phyloP scores from a whole-genome alignment of 495 filamentous ascomycete genomes.

The Stereocaulon alpinum region DNA sequence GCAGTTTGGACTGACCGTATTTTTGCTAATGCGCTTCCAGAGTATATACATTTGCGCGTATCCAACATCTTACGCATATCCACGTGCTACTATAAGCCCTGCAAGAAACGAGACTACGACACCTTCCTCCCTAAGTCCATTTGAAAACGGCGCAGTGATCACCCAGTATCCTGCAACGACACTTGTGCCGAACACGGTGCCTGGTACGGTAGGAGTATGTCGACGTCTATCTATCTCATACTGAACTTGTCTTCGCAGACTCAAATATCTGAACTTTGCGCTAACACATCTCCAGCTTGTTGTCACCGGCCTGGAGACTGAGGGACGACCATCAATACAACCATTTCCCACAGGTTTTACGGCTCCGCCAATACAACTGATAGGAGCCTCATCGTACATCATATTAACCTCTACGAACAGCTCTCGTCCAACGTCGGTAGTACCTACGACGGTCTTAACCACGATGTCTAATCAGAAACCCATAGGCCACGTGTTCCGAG shows the following conservation, averaged over 20 bases:
- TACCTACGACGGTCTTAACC: neutral
- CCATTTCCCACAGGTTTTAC: constrained; percentile 28
- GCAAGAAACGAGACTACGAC: neutral
- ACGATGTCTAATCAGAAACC: constrained; percentile 6
- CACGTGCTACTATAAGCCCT: neutral
- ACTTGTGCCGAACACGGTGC: neutral
- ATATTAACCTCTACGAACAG: neutral
- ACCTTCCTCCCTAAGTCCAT: too few species aligned
- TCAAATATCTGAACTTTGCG: too few species aligned
- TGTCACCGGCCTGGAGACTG: constrained; percentile 32
- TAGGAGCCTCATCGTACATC: neutral
- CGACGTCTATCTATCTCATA: neutral
- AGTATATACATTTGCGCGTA: neutral
- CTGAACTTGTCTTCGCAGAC: too few species aligned
- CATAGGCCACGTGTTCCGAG: constrained; percentile 30
- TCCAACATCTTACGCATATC: neutral
- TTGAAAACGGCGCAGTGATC: neutral
- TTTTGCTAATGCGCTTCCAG: neutral
- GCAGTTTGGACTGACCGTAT: neutral
- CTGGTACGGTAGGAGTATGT: neutral
- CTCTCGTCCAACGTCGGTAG: constrained; percentile 13
- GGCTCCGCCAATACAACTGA: constrained; percentile 8
- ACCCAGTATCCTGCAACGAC: neutral
- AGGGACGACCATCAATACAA: constrained; percentile 32
- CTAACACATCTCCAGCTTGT: constrained; percentile 24